Evolutionary conservation across 257 asterid species (phyloP).

Genomic region (Cynanchum wilfordii): DNA sequence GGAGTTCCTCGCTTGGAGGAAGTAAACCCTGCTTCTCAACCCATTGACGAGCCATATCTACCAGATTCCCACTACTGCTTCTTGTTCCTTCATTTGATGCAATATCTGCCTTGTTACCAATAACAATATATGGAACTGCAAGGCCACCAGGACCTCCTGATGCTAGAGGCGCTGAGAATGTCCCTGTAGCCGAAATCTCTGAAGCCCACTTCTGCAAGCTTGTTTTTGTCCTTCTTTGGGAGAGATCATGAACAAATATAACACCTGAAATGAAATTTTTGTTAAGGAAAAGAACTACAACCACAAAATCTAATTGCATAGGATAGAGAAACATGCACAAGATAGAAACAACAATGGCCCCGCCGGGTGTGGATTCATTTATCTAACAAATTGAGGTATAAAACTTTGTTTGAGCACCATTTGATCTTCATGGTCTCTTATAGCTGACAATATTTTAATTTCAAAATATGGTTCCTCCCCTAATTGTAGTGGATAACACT

Average conservation of each 20-base stretch:
- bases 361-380: neutral
- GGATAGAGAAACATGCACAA: neutral
- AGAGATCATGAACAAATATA: constrained; percentile 89
- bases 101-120: constrained; percentile 89
- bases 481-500: neutral
- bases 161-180: constrained; percentile 93
- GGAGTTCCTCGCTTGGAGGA: constrained; percentile 85
- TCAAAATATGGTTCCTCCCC: neutral
- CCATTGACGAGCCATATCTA: constrained; percentile 96
- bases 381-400: neutral
- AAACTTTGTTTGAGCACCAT: neutral
- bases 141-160: constrained; percentile 96
- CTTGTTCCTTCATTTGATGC: constrained; percentile 61
- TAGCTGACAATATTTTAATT: neutral
- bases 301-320: constrained; percentile 9
- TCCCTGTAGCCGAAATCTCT: constrained; percentile 77
- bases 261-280: constrained; percentile 49
- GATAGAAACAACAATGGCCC: neutral
- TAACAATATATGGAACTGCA: constrained; percentile 87
- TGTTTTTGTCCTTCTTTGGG: constrained; percentile 86
- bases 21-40: constrained; percentile 97
- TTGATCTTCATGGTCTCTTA: neutral
- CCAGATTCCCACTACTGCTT: constrained; percentile 95
- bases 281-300: constrained; percentile 13
- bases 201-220: constrained; percentile 93